Percentiles rank a stretch among this genome's conserved stretches.
phyloP scores from a whole-genome alignment of 2,329 filamentous ascomycete genomes.

The Fusarium sp. region DNA sequence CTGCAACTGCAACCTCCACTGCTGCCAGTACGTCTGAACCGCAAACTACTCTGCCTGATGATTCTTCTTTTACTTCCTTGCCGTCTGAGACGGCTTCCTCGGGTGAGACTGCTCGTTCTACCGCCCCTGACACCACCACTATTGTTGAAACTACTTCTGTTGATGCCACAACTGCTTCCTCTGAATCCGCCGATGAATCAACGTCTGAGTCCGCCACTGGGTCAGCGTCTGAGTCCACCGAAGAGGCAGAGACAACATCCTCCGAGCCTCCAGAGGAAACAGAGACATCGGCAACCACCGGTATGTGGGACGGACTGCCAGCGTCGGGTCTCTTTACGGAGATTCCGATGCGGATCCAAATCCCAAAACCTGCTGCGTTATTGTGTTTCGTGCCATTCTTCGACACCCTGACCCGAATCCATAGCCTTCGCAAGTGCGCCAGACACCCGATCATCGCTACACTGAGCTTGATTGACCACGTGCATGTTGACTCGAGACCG shows the following conservation, averaged over 20 bases:
- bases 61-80: constrained; percentile 45
- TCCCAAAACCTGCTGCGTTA: constrained; percentile 34
- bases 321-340: constrained; percentile 16
- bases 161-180: not conserved
- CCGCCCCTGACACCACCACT: constrained; percentile 32
- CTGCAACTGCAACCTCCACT: constrained; percentile 41
- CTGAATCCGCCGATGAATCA: constrained; percentile 9
- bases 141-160: constrained; percentile 20
- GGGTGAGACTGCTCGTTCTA: constrained; percentile 39
- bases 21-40: constrained; percentile 50
- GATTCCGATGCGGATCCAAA: constrained; percentile 21
- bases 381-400: constrained; percentile 26
- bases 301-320: constrained; percentile 47
- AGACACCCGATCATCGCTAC: constrained; percentile 6
- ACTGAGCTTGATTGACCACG: constrained; percentile 4
- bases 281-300: constrained; percentile 39
- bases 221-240: constrained; percentile 14
- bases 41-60: constrained; percentile 44
- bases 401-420: constrained; percentile 3
- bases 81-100: constrained; percentile 43
- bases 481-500: constrained; percentile 18
- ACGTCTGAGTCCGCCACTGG: constrained; percentile 19
- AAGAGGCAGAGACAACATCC: constrained; percentile 27
- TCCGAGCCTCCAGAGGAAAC: constrained; percentile 27
- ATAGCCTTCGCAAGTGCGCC: constrained; percentile 41